Base-by-base conservation (phyloP, 371 early-diverging fungal species). In the Rhizopus arrhizus region DNA sequence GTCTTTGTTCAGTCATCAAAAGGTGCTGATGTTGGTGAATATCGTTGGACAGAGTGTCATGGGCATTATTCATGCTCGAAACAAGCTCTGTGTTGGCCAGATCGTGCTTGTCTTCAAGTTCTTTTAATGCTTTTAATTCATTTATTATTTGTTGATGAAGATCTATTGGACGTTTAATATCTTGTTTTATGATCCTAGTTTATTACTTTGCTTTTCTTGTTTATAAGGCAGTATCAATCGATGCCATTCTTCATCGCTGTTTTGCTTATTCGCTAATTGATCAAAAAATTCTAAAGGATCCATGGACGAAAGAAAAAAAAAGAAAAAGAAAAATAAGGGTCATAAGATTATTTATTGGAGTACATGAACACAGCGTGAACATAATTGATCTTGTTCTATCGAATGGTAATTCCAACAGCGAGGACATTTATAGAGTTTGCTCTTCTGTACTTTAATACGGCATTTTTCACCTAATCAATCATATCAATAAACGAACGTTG, bases 351-450 rank as follows among this genome's bases (percentile, higher is more conserved):
- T 60, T 64, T 47, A 46, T 28, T 49, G 38, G 48, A 72, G 32
- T 33, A 79, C 76, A 41, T 59, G 38, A 38, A 66, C 47, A 58
- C 83, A 83, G 51, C 83, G 59, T 10, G 59, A 16, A 58, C 83
- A 83, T 36, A 83, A 46, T 16, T 59, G 55, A 42, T 74, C 69
- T 15, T 59, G 68, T 45, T 67, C 61, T 12, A 38, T 45, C 4
- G 82, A 68, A 55, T 69, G 69, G 53, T 78, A 83, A 52, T 75
- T 78, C 76, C 84, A 75, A 54, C 84, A 83, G 35, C 84, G 73
- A 43, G 84, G 84, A 54, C 84, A 83, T 56, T 81, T 83, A n/a
- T 73, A 65, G 16, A 54, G 51, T 4, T 52, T 31, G 6, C 80
- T 67, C 32, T 55, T 64, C 12, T 60, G 53, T 10, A 73, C 62